Evolutionary conservation across 2,329 filamentous ascomycete species (phyloP).

Genomic region (Capronia coronata): DNA sequence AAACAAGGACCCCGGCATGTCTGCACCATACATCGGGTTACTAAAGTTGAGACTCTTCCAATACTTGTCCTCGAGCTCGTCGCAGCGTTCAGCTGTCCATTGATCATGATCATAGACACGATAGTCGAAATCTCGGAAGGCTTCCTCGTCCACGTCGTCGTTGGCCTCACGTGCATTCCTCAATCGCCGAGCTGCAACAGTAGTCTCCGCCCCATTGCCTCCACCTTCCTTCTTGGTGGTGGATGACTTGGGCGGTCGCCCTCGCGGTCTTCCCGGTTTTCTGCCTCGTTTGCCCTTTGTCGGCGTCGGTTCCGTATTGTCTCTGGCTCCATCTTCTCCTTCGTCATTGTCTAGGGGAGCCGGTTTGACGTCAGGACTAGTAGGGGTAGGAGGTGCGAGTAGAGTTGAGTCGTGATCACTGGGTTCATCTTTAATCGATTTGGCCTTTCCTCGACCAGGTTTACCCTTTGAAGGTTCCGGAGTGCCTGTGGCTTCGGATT

Average conservation of each 20-base stretch:
- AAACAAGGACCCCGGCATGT: slow-evolving; percentile 93
- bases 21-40: slow-evolving; percentile 87
- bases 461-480: slow-evolving; percentile 37
- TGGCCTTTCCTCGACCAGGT: slow-evolving; percentile 41
- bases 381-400: slow-evolving; percentile 49
- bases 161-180: slow-evolving; percentile 71
- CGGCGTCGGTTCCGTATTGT: slow-evolving; percentile 28
- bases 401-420: slow-evolving; percentile 37
- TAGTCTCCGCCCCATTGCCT: slow-evolving; percentile 54
- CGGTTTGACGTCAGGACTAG: slow-evolving; percentile 42
- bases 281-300: slow-evolving; percentile 36
- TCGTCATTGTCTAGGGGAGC: slow-evolving; percentile 34
- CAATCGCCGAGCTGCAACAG: slow-evolving; percentile 79
- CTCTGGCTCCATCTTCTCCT: slow-evolving; percentile 28
- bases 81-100: slow-evolving; percentile 83
- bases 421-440: slow-evolving; percentile 35
- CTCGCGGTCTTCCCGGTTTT: slow-evolving; percentile 41
- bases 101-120: slow-evolving; percentile 75
- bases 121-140: slow-evolving; percentile 88
- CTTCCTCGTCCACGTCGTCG: slow-evolving; percentile 77
- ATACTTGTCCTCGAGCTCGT: slow-evolving; percentile 88
- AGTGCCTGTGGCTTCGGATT: slow-evolving; percentile 35
- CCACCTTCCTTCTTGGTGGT: slow-evolving; percentile 52
- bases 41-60: slow-evolving; percentile 98
- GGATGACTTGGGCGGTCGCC: slow-evolving; percentile 41